phyloP scores from a whole-genome alignment of 1,284 basidiomycete genomes.

The Heterobasidion irregulare region DNA sequence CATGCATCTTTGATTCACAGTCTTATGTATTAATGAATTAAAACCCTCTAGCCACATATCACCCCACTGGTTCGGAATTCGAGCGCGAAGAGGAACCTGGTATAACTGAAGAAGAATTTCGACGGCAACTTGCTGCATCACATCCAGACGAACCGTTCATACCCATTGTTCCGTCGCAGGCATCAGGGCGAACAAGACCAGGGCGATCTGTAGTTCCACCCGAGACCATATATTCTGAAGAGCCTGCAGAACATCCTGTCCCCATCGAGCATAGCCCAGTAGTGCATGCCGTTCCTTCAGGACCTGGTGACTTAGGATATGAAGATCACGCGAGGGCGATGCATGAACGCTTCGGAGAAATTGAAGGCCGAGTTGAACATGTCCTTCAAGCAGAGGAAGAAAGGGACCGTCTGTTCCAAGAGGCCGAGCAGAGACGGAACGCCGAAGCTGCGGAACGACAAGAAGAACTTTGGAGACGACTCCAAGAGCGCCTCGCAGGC shows the following conservation, averaged over 20 bases:
- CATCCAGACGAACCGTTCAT: neutral
- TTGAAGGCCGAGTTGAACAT: conserved; percentile 38
- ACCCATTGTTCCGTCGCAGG: neutral
- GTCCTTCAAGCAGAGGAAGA: conserved; percentile 49
- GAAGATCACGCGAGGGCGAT: conserved; percentile 45
- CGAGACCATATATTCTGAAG: neutral
- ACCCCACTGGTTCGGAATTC: neutral
- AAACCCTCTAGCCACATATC: neutral
- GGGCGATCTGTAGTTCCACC: neutral
- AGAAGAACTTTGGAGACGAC: conserved; percentile 39
- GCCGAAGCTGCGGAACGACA: conserved; percentile 41
- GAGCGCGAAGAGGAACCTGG: neutral
- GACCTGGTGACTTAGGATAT: conserved; percentile 26
- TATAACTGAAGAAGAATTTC: neutral
- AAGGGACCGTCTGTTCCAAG: conserved; percentile 50
- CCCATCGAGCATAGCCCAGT: neutral
- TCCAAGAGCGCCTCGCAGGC: conserved; percentile 24
- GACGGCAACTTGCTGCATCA: neutral
- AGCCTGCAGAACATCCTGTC: neutral
- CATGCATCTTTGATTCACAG: no score
- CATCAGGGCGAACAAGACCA: neutral
- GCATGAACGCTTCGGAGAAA: conserved; percentile 45
- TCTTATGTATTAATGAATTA: no score
- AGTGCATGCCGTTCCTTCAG: conserved; percentile 13
- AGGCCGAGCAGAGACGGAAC: conserved; percentile 48